These are phyloP conservation scores for Solanum neorickii DNA, from an alignment of 257 asterid genomes.

Conservation along the genomic window DNA sequence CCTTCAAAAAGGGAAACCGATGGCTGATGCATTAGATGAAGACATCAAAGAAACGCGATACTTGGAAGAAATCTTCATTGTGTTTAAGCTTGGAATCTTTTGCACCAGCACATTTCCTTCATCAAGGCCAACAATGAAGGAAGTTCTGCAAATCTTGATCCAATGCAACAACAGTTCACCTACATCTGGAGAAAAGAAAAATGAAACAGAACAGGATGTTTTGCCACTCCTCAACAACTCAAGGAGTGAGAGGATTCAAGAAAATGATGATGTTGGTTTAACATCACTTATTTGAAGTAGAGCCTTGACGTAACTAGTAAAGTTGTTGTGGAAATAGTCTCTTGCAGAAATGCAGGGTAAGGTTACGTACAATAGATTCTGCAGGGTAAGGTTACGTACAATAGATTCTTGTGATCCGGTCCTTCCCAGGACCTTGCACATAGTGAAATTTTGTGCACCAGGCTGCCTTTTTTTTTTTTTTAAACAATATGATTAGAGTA, in stretches of 20 bases:
- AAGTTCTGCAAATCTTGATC: slow-evolving; percentile 47
- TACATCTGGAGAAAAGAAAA: slow-evolving; percentile 14
- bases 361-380: background rate
- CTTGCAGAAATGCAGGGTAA: background rate
- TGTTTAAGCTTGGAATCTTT: slow-evolving; percentile 61
- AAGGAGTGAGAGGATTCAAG: slow-evolving; percentile 8
- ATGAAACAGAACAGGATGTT: slow-evolving; percentile 29
- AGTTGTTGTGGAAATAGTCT: background rate
- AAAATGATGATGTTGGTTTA: slow-evolving; percentile 19
- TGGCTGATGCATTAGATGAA: slow-evolving; percentile 38
- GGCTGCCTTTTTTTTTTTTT: background rate
- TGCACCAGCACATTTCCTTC: slow-evolving; percentile 55
- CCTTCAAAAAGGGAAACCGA: slow-evolving; percentile 31
- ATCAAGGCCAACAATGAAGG: slow-evolving; percentile 69
- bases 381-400: background rate
- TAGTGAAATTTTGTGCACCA: background rate
- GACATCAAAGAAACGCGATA: slow-evolving; percentile 45
- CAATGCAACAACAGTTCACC: slow-evolving; percentile 19
- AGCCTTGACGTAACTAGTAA: background rate
- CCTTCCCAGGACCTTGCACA: background rate
- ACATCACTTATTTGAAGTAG: slow-evolving; percentile 8
- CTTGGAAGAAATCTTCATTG: slow-evolving; percentile 40
- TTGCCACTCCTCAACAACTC: slow-evolving; percentile 58
- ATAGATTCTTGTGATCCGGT: background rate
- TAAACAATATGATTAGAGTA: background rate